These are phyloP conservation scores for Aurinia saxatilis DNA, from an alignment of 345 rosid genomes.

Conservation along the genomic window DNA sequence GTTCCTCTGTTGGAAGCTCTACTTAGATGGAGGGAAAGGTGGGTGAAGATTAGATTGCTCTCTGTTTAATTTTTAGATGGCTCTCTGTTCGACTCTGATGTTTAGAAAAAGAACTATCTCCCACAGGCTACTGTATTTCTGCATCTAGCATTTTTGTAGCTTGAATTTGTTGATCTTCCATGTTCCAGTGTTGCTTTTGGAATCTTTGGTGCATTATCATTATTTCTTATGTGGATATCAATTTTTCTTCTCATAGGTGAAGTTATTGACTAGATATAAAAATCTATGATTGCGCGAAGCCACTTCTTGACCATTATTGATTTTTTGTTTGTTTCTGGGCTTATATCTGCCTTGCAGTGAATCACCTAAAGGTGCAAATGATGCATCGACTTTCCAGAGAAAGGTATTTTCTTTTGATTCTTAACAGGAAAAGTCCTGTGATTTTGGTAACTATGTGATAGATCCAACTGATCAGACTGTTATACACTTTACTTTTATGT, in stretches of 20 bases:
- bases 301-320: conserved; percentile 11
- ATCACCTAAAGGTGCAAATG: conserved; percentile 95
- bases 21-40: conserved; percentile 93
- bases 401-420: conserved; percentile 50
- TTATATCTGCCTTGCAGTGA: conserved; percentile 52
- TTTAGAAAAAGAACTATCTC: background rate
- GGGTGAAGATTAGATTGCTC: background rate
- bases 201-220: conserved; percentile 18
- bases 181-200: conserved; percentile 7
- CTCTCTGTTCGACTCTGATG: background rate
- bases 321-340: conserved; percentile 2
- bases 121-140: background rate
- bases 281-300: background rate
- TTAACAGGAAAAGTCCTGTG: background rate
- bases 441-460: background rate
- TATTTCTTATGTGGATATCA: conserved; percentile 7
- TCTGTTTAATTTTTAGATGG: conserved; percentile 1
- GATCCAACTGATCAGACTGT: background rate
- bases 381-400: conserved; percentile 97
- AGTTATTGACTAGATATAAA: conserved; percentile 11
- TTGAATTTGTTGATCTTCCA: background rate
- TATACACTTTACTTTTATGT: conserved; percentile 2
- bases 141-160: background rate
- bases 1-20: conserved; percentile 96
- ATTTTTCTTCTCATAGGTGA: conserved; percentile 16